These are phyloP conservation scores for Fomitopsis pinicola DNA, from an alignment of 1,284 basidiomycete genomes.

Conservation along the genomic window DNA sequence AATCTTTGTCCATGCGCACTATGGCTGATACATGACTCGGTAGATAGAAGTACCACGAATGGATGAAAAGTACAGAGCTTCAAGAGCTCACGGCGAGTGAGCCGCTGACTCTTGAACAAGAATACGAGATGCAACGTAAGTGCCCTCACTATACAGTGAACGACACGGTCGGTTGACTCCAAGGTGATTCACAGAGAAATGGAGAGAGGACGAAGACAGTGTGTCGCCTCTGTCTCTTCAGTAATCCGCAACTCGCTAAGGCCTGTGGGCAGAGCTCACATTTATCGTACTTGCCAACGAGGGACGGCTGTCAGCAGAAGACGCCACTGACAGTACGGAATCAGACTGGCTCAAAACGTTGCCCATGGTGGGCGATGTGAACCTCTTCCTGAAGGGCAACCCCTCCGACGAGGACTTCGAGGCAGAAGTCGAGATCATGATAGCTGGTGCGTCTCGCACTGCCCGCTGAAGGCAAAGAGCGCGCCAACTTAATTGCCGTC, in stretches of 20 bases:
- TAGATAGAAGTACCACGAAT: constrained; percentile 78
- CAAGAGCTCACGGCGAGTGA: constrained; percentile 85
- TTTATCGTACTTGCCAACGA: constrained; percentile 77
- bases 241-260: constrained; percentile 3
- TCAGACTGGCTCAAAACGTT: constrained; percentile 36
- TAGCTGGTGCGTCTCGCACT: constrained; percentile 50
- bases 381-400: constrained; percentile 76
- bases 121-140: constrained; percentile 90
- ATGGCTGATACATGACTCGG: neutral
- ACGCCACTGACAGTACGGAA: constrained; percentile 21
- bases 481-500: constrained; percentile 1
- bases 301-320: neutral
- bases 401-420: constrained; percentile 43
- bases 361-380: constrained; percentile 90
- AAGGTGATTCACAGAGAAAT: constrained; percentile 54
- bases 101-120: constrained; percentile 77
- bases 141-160: constrained; percentile 8
- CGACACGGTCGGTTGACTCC: neutral
- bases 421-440: constrained; percentile 79
- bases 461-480: neutral
- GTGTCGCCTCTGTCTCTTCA: constrained; percentile 20
- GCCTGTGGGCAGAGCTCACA: constrained; percentile 64
- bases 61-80: constrained; percentile 84
- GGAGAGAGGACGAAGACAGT: constrained; percentile 89
- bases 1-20: constrained; percentile 1